These are phyloP conservation scores for Nicotiana obtusifolia DNA, from an alignment of 257 asterid species.

Conservation along the genomic window DNA sequence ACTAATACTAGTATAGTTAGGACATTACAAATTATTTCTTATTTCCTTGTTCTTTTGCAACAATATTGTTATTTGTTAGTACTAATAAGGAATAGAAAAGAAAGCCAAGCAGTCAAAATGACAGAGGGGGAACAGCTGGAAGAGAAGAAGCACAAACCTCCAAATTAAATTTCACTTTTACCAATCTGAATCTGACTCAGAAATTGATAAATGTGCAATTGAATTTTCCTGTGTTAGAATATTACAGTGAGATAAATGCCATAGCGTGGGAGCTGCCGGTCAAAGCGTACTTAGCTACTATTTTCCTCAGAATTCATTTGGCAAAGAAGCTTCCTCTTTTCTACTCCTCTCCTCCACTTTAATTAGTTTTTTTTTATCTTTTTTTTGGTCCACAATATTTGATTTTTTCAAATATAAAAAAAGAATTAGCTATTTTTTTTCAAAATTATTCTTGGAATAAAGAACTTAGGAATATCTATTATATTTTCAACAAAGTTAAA, in stretches of 20 bases:
- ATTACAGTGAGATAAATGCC: neutral
- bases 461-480: too few species aligned
- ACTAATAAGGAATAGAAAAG: neutral
- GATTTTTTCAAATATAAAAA: too few species aligned
- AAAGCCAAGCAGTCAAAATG: neutral
- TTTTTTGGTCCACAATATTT: too few species aligned
- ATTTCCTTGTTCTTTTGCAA: neutral
- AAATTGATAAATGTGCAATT: neutral
- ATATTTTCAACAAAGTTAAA: too few species aligned
- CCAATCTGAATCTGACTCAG: slow-evolving; percentile 10
- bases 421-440: too few species aligned
- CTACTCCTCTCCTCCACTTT: too few species aligned
- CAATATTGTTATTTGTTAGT: neutral
- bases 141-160: slow-evolving; percentile 4
- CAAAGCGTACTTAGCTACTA: neutral
- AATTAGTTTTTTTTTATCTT: too few species aligned
- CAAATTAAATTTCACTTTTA: neutral
- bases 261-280: neutral
- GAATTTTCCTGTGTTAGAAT: neutral
- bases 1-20: neutral
- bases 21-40: neutral
- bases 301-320: neutral
- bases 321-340: slow-evolving; percentile 3
- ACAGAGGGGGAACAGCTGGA: slow-evolving; percentile 2
- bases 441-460: too few species aligned